Evolutionary conservation across 179 eudicot genomes (phyloP).

Genomic region (Carnegiea gigantea): DNA sequence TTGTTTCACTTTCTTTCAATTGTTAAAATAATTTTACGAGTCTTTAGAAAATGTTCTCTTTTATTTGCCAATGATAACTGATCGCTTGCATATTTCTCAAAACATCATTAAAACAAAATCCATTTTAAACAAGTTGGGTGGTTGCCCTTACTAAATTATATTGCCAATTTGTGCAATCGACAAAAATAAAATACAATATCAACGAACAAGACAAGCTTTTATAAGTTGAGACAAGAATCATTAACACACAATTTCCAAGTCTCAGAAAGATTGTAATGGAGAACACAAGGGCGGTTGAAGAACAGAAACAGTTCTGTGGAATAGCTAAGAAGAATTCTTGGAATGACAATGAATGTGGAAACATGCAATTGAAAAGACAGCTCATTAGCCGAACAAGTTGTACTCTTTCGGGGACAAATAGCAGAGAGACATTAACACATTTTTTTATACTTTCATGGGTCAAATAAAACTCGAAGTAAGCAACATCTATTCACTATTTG

Average conservation of each 20-base stretch:
- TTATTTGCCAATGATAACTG: too few species aligned
- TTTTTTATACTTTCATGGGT: background rate
- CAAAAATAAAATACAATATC: background rate
- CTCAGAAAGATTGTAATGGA: background rate
- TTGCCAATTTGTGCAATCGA: slow-evolving; percentile 4
- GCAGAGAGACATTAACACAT: background rate
- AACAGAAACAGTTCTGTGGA: background rate
- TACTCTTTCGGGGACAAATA: background rate
- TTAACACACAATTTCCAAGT: background rate
- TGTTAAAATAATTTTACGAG: too few species aligned
- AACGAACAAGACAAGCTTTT: background rate
- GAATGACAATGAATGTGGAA: slow-evolving; percentile 3
- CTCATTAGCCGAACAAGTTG: background rate
- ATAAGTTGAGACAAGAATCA: background rate
- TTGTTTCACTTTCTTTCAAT: too few species aligned
- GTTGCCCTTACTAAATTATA: background rate
- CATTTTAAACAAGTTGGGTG: too few species aligned
- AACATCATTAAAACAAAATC: too few species aligned
- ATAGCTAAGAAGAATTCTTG: background rate
- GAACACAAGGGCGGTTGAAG: slow-evolving; percentile 4
- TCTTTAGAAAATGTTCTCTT: too few species aligned
- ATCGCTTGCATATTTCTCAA: too few species aligned
- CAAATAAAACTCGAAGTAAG: too few species aligned
- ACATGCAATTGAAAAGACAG: background rate
- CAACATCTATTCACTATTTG: too few species aligned